Conservation (phyloP, 1,139 yeast genomes). For the Zygosaccharomyces sapae region DNA sequence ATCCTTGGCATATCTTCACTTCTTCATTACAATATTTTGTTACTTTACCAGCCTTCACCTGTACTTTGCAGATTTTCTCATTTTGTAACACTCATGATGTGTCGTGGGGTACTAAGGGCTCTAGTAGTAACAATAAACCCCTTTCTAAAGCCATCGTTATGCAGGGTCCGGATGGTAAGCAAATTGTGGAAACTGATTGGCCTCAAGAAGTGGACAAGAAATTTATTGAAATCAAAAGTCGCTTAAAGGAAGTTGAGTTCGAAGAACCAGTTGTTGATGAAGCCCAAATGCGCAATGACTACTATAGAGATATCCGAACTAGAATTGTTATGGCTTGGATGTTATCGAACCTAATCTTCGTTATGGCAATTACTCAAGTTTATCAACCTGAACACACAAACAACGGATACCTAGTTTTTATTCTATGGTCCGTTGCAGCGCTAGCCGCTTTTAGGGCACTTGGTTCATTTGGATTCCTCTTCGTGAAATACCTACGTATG, state of each 20-base stretch:
- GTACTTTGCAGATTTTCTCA: slow-evolving; percentile 88
- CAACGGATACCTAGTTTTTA: slow-evolving; percentile 75
- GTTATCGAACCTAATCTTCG: slow-evolving; percentile 69
- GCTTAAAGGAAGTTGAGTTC: slow-evolving; percentile 56
- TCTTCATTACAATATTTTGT: slow-evolving; percentile 81
- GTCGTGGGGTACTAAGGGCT: slow-evolving; percentile 97
- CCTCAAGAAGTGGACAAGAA: slow-evolving; percentile 66
- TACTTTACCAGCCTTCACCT: slow-evolving; percentile 85
- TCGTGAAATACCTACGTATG: slow-evolving; percentile 41
- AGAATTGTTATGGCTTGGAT: slow-evolving; percentile 92
- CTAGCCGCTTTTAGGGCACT: slow-evolving; percentile 73
- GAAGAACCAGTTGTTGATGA: slow-evolving; percentile 36
- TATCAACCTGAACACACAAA: slow-evolving; percentile 60
- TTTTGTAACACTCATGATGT: slow-evolving; percentile 95
- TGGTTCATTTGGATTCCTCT: slow-evolving; percentile 69
- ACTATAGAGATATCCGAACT: slow-evolving; percentile 90
- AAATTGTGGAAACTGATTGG: slow-evolving; percentile 77
- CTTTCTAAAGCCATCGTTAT: slow-evolving; percentile 60
- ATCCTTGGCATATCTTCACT: slow-evolving; percentile 91
- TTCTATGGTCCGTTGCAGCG: slow-evolving; percentile 86
- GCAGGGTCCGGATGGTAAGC: slow-evolving; percentile 50
- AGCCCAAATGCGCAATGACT: slow-evolving; percentile 67
- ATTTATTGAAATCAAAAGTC: slow-evolving; percentile 74
- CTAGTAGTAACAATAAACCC: slow-evolving; percentile 64
- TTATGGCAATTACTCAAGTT: slow-evolving; percentile 83